phyloP scores from a whole-genome alignment of 306 rosid species.

The Myrica gale region DNA sequence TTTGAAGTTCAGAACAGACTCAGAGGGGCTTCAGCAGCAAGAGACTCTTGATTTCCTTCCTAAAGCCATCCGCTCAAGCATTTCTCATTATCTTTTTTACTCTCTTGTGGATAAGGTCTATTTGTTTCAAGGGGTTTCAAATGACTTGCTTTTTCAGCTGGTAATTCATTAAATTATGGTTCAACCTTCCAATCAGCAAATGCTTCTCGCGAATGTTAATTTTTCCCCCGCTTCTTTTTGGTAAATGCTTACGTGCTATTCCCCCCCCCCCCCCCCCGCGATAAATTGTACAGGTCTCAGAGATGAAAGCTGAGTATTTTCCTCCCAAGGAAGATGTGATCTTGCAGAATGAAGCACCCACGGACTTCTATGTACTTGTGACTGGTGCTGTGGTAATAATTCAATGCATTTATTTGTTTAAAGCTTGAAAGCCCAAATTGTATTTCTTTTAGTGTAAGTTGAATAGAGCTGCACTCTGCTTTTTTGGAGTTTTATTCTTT shows the following conservation, averaged over 20 bases:
- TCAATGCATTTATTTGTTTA: constrained; percentile 4
- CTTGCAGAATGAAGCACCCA: constrained; percentile 94
- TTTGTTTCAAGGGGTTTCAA: constrained; percentile 81
- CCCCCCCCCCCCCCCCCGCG: neutral
- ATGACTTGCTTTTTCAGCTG: constrained; percentile 87
- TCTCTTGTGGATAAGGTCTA: constrained; percentile 70
- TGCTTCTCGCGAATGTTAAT: constrained; percentile 7
- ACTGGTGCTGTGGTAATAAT: constrained; percentile 80
- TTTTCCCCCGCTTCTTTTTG: neutral
- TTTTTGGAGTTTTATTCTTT: neutral
- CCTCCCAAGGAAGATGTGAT: constrained; percentile 97
- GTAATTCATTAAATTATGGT: constrained; percentile 41
- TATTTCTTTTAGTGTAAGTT: neutral
- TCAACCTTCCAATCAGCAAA: neutral
- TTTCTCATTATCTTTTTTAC: constrained; percentile 84
- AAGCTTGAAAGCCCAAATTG: neutral
- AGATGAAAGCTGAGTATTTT: constrained; percentile 97
- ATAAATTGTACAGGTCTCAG: constrained; percentile 60
- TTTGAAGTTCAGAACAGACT: constrained; percentile 81
- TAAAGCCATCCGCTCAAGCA: constrained; percentile 87
- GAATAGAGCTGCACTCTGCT: neutral
- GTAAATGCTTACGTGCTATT: constrained; percentile 8
- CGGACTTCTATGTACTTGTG: constrained; percentile 84
- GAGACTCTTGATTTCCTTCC: constrained; percentile 93
- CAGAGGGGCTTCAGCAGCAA: constrained; percentile 94